Percentiles rank a stretch among this genome's conserved stretches.
Conservation (phyloP, 768 basidiomycete species). For the Gymnopilus junonius region DNA sequence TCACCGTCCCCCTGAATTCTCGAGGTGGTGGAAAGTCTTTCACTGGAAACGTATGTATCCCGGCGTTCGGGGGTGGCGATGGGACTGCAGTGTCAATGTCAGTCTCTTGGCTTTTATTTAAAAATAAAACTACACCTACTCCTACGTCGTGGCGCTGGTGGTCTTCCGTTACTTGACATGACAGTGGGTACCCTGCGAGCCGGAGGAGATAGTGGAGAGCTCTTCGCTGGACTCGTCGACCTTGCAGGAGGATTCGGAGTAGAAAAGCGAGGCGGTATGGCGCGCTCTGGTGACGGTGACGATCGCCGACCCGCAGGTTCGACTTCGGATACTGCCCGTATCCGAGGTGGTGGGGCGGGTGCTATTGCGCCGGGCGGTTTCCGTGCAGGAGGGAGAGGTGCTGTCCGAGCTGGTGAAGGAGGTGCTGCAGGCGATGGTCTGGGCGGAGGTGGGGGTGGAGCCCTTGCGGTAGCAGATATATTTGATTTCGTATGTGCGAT, state of each 20-base stretch:
- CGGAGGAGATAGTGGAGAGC: constrained; percentile 25
- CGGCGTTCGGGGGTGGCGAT: constrained; percentile 62
- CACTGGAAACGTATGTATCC: constrained; percentile 76
- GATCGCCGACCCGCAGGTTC: constrained; percentile 16
- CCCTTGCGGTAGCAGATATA: constrained; percentile 27
- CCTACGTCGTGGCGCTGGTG: constrained; percentile 47
- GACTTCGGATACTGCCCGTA: constrained; percentile 27
- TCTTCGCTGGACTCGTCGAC: constrained; percentile 18
- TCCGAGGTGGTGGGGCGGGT: constrained; percentile 35
- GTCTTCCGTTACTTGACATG: constrained; percentile 30
- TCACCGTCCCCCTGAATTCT: constrained; percentile 52
- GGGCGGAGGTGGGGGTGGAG: constrained; percentile 30
- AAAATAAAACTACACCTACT: constrained; percentile 42
- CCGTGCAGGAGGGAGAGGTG: constrained; percentile 46
- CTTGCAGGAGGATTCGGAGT: constrained; percentile 19
- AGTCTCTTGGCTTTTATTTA: constrained; percentile 11
- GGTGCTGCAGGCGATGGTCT: constrained; percentile 23
- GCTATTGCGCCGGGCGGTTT: constrained; percentile 32
- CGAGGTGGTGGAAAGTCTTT: constrained; percentile 80
- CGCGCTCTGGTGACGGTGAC: constrained; percentile 18
- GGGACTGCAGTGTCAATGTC: constrained; percentile 38
- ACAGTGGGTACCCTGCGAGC: constrained; percentile 20
- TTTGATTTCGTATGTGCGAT: constrained; percentile 29
- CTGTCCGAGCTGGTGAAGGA: constrained; percentile 31
- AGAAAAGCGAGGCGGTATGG: constrained; percentile 20